phyloP scores from a whole-genome alignment of 257 asterid species.

The Solanum appendiculatum region DNA sequence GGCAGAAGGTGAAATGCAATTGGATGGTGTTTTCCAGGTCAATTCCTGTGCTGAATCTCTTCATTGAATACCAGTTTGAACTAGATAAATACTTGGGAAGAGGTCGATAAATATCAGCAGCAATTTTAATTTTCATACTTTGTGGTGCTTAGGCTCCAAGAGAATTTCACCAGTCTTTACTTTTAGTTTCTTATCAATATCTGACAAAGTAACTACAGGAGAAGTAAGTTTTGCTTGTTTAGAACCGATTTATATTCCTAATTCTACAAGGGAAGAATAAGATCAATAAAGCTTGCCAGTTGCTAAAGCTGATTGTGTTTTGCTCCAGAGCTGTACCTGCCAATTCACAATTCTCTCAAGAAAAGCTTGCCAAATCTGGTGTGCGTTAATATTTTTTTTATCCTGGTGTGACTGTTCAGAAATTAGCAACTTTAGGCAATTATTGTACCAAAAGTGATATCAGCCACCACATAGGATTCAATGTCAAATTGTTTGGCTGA shows the following conservation, averaged over 20 bases:
- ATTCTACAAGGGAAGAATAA: neutral
- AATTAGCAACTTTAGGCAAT: neutral
- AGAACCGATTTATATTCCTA: neutral
- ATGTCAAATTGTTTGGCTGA: neutral
- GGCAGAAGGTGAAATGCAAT: constrained; percentile 96
- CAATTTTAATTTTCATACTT: neutral
- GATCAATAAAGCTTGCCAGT: neutral
- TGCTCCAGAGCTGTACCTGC: neutral
- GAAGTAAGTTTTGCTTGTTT: neutral
- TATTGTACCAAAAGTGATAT: neutral
- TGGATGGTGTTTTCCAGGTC: constrained; percentile 76
- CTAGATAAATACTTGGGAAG: neutral
- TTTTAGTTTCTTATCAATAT: neutral
- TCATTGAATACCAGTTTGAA: neutral
- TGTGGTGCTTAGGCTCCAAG: neutral
- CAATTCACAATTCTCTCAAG: neutral
- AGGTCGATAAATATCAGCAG: neutral
- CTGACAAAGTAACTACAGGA: neutral
- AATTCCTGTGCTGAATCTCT: neutral
- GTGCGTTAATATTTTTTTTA: neutral
- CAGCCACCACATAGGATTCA: neutral
- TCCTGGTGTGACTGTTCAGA: neutral
- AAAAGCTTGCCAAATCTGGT: neutral
- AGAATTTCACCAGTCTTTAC: neutral
- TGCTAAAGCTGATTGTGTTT: neutral